Evolutionary conservation across 768 basidiomycete species (phyloP).

Genomic region (Royoungia palumana): DNA sequence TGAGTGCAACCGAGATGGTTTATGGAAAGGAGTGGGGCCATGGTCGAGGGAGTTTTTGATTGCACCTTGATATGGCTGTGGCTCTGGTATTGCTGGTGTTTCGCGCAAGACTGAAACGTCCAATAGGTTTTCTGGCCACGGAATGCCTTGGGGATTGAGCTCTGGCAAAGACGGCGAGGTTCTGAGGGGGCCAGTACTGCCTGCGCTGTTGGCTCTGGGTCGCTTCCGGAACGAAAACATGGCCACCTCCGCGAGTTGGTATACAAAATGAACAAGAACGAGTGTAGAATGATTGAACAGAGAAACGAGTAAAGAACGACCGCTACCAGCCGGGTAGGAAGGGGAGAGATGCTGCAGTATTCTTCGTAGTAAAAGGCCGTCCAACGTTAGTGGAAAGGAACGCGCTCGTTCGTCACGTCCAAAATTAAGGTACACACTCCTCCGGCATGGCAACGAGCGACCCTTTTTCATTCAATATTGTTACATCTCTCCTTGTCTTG

Average conservation of each 20-base stretch:
- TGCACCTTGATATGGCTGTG: constrained; percentile 58
- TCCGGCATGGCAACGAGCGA: constrained; percentile 27
- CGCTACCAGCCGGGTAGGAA: constrained; percentile 13
- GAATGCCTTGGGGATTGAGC: constrained; percentile 68
- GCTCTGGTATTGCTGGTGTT: constrained; percentile 29
- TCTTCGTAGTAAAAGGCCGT: constrained; percentile 18
- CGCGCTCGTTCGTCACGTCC: constrained; percentile 1
- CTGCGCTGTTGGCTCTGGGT: constrained; percentile 46
- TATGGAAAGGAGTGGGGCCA: constrained; percentile 72
- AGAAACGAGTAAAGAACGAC: constrained; percentile 25
- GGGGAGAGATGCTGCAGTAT: constrained; percentile 14
- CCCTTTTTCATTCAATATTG: neutral
- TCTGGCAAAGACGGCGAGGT: constrained; percentile 82
- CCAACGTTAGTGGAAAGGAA: constrained; percentile 5
- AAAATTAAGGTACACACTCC: constrained; percentile 24
- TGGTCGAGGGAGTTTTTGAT: constrained; percentile 54
- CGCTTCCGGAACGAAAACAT: constrained; percentile 79
- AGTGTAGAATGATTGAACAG: constrained; percentile 23
- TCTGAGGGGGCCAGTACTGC: constrained; percentile 45
- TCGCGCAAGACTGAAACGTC: constrained; percentile 65
- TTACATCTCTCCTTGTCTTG: constrained; percentile 4
- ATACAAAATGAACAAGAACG: constrained; percentile 23
- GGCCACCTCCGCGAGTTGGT: constrained; percentile 18
- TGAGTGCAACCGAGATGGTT: constrained; percentile 63
- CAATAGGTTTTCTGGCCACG: constrained; percentile 83